phyloP scores from a whole-genome alignment of 169 alveolate species.

The Plasmodium inui region DNA sequence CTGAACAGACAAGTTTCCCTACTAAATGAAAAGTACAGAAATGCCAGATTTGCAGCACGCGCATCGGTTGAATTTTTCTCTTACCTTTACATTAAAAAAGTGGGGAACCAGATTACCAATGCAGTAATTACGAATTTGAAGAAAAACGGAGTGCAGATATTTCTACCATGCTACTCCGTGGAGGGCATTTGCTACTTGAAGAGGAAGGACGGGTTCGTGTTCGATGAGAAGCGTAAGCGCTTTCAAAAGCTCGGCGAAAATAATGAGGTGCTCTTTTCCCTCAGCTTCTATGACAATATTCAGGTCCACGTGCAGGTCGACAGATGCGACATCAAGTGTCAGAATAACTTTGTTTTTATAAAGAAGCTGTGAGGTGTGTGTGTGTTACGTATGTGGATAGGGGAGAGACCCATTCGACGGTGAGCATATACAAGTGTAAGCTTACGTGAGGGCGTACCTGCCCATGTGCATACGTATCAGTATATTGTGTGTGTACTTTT shows the following conservation, averaged over 20 bases:
- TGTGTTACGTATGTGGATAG: not conserved
- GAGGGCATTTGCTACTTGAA: conserved; percentile 70
- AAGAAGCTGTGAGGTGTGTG: conserved; percentile 9
- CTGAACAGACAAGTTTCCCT: conserved; percentile 25
- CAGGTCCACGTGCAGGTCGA: conserved; percentile 73
- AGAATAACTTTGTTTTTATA: conserved; percentile 59
- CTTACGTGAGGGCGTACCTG: not conserved
- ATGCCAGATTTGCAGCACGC: conserved; percentile 74
- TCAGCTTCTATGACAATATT: conserved; percentile 60
- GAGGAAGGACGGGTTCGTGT: conserved; percentile 63
- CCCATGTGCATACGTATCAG: not conserved
- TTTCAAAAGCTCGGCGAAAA: conserved; percentile 30
- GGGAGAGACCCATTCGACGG: not conserved
- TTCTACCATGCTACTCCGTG: conserved; percentile 14
- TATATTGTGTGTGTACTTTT: not conserved
- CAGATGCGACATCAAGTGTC: conserved; percentile 52
- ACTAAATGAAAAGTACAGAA: conserved; percentile 69
- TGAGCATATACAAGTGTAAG: not conserved
- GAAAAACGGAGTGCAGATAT: conserved; percentile 71
- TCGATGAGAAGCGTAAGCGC: conserved; percentile 58
- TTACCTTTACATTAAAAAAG: conserved; percentile 68
- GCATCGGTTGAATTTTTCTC: conserved; percentile 76
- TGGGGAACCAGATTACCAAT: conserved; percentile 65
- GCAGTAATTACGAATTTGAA: conserved; percentile 62
- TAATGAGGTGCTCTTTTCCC: conserved; percentile 15